These are phyloP conservation scores for Cinchona pubescens DNA, from an alignment of 257 asterid genomes.

Conservation along the genomic window DNA sequence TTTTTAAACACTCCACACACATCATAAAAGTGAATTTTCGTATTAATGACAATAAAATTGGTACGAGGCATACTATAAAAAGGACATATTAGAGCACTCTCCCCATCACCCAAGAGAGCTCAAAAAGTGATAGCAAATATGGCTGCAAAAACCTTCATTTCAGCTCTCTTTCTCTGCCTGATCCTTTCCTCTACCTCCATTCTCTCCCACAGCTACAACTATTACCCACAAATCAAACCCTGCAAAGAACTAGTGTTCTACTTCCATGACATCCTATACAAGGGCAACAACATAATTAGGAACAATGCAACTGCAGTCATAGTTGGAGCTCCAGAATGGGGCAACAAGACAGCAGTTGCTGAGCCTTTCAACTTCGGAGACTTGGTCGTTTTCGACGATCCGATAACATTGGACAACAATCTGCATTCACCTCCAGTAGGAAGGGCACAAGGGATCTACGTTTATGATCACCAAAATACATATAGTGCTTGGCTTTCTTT, in stretches of 20 bases:
- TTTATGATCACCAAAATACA: constrained; percentile 47
- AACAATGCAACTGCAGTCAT: constrained; percentile 69
- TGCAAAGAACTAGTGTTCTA: constrained; percentile 55
- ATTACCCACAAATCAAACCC: constrained; percentile 24
- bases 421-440: constrained; percentile 65
- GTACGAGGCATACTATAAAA: no score
- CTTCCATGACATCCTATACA: constrained; percentile 74
- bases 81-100: background rate
- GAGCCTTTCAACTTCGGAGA: constrained; percentile 49
- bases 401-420: constrained; percentile 66
- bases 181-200: constrained; percentile 15
- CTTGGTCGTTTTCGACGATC: constrained; percentile 70
- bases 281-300: constrained; percentile 59
- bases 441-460: constrained; percentile 69
- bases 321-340: constrained; percentile 66
- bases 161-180: constrained; percentile 13
- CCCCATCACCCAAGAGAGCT: background rate
- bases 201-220: constrained; percentile 7
- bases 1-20: no score
- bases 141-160: constrained; percentile 25
- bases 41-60: no score
- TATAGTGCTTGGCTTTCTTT: constrained; percentile 70
- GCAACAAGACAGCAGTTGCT: constrained; percentile 48
- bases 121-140: constrained; percentile 8
- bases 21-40: no score